Percentiles rank a stretch among this genome's conserved stretches.
Conservation (phyloP, 768 basidiomycete species). For the Amanita rimosa region DNA sequence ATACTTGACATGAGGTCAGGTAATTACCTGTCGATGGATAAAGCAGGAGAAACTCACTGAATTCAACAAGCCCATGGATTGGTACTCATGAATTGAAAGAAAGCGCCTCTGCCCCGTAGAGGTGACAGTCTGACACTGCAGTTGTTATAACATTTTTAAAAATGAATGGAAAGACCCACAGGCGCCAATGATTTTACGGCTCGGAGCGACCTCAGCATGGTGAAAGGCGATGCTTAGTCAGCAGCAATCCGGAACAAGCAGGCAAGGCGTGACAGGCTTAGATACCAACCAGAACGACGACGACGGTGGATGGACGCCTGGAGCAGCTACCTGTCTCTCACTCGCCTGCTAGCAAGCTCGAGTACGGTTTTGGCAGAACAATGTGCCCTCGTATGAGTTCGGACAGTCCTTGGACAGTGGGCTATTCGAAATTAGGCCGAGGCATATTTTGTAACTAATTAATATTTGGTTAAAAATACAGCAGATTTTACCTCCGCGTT, state of each 20-base stretch:
- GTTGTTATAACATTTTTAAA: slow-evolving; percentile 4
- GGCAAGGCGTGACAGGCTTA: too few species aligned
- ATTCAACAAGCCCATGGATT: slow-evolving; percentile 91
- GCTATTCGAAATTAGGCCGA: slow-evolving; percentile 75
- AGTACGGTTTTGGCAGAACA: slow-evolving; percentile 54
- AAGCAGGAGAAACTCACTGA: slow-evolving; percentile 38
- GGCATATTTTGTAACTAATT: slow-evolving; percentile 33
- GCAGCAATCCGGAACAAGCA: slow-evolving; percentile 14
- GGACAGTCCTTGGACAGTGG: slow-evolving; percentile 42
- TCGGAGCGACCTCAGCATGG: slow-evolving; percentile 60
- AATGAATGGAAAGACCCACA: slow-evolving; percentile 25
- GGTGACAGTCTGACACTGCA: slow-evolving; percentile 31
- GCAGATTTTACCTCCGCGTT: neutral
- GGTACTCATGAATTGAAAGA: slow-evolving; percentile 97
- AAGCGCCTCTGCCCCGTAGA: slow-evolving; percentile 82
- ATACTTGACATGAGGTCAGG: slow-evolving; percentile 42
- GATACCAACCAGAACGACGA: slow-evolving; percentile 54
- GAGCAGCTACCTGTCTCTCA: slow-evolving; percentile 62
- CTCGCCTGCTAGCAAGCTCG: slow-evolving; percentile 16
- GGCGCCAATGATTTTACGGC: slow-evolving; percentile 56
- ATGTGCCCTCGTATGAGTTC: slow-evolving; percentile 70
- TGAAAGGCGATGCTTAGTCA: slow-evolving; percentile 30
- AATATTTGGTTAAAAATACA: neutral
- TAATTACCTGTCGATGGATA: neutral
- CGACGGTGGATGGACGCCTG: slow-evolving; percentile 48